Base-by-base conservation (phyloP, 2,329 filamentous ascomycete species). In the Colletotrichum nymphaeae region DNA sequence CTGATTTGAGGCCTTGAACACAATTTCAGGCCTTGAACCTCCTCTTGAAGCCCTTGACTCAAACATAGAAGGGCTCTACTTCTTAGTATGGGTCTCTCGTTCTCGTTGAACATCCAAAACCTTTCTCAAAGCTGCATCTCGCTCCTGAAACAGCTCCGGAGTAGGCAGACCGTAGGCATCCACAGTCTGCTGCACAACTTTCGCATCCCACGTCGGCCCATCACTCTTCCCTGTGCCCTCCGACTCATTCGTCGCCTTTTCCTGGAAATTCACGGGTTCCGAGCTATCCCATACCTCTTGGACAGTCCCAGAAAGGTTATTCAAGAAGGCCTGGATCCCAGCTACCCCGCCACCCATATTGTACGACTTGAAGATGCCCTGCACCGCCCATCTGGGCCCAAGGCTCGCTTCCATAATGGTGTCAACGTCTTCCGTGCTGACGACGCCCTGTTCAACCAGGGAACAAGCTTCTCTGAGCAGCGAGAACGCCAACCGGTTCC, bases 361-460 rank as follows among this genome's bases (percentile, higher is more conserved):
- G 8, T 64, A 64, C 12, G 62, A 64, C 46, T 64, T 64, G 46
- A 64, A 64, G 8, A 64, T 35, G 14, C 62, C 62, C 14, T 64
- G 62, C 1, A 64, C 62, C 3, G 62, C 62, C 62, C 62, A 64
- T n/a, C 62, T 46, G 24, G 62, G 62, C 14, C 62, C 62, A 4
- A 64, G 28, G 19, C 62, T 64, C 28, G 46, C 62, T 35, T 64
- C 62, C 46, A 64, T 55, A 5, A 64, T 64, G 2, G 49, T 64
- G 28, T 64, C 62, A 26, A 64, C 46, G 26, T 64, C 62, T 12
- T 16, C 12, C n/a, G 46, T 49, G 49, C 62, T 64, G 46, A 64
- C 62, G 12, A 66, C 53, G 32, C 57, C 63, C 30, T 66, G 52
- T 3, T 28, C 30, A 16, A 66, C 63, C 53, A 66, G 22, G 3